Base-by-base conservation (phyloP, 176 grass and related monocot genomes). In the Thalia dealbata region DNA sequence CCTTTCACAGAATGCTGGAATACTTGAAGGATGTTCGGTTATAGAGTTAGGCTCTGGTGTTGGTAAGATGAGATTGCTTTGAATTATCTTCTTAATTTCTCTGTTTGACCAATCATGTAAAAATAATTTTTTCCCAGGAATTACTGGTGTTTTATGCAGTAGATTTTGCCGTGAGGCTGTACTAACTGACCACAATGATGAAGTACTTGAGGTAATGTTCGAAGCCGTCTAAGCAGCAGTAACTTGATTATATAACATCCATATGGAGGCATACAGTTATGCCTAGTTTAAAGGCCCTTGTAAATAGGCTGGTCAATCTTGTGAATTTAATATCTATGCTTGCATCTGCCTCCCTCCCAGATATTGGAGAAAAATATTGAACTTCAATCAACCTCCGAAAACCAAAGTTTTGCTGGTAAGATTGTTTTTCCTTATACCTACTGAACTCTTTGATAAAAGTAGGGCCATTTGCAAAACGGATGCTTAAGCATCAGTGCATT, bases 41-140 rank as follows among this genome's bases (percentile, higher is more conserved):
- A 84, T 97, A 46, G 95, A 97, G 73, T 81, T 92, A 52, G 95
- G 87, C 63, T 92, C 95, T 86, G 95, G 95, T 75, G 67, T 97
- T 79, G 95, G 95, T 92, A 79, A 90, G 83, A 52, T 38, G 81
- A 81, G 30, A 43, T 27, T 5, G 0, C 7, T 45, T 23, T 44
- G 5, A 27, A 6, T 29, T 32, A 27, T 72, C 26, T 54, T 35
- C 50, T 54, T 32, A 19, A 19, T 9, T 24, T 52, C 22, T 66
- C 67, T 48, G 12, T 45, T 22, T 9, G 11, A 29, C 25, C 52
- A 54, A 18, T 73, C 70, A 19, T 88, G 63, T 59, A 61, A 82
- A 38, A 82, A 38, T 91, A 21, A 67, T 61, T 80, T 8, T 81
- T 73, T 28, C 27, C 25, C 55, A 93, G 95, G 95, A 32, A 88